Evolutionary conservation across 225 moss, liverwort and hornwort genomes (phyloP), one percentile per base, ranked within the genome.

Genomic region (Bryum argenteum): DNA sequence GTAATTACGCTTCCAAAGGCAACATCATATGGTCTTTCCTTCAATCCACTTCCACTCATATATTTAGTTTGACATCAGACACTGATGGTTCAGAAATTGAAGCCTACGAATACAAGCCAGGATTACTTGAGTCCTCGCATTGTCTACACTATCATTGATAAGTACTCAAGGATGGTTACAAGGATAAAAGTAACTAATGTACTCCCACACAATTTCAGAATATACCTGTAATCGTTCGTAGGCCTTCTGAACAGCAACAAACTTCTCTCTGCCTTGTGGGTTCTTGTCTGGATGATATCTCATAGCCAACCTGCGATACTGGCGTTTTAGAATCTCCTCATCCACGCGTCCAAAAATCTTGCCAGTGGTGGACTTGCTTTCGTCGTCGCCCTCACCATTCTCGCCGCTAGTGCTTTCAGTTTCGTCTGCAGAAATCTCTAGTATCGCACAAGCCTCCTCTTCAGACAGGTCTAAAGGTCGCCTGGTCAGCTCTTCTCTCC

Each of bases 241-340:
- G 37, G 94, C 94, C 74, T 95, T 95, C 67, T 95, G 94, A 23
- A 95, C 94, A 65, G 94, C 92, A 48, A 95, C 90, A 84, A 95
- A 95, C 67, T 95, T 95, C 78, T 95, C 94, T 66, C 94, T 82
- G 56, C 94, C 94, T 71, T 90, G 90, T 13, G 94, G 92, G 43
- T 95, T 95, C 70, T 95, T 95, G 80, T 95, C 94, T 39, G 94
- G 94, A 71, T 95, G 94, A 70, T 90, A 95, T 78, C 87, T 87
- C 94, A 95, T 95, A 20, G 94, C 94, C 69, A 95, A 84, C 80
- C 91, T 89, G 16, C 94, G 90, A 74, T 95, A 95, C 66, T 95
- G 94, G 37, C 94, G 85, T 72, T 92, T 95, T 4, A 95, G 85
- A 67, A 95, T 85, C 70, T 95, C 94, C 77, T 95, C 94, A 83